Conservation (phyloP, 2,329 filamentous ascomycete genomes). For the Rhytidhysteron rufulum region DNA sequence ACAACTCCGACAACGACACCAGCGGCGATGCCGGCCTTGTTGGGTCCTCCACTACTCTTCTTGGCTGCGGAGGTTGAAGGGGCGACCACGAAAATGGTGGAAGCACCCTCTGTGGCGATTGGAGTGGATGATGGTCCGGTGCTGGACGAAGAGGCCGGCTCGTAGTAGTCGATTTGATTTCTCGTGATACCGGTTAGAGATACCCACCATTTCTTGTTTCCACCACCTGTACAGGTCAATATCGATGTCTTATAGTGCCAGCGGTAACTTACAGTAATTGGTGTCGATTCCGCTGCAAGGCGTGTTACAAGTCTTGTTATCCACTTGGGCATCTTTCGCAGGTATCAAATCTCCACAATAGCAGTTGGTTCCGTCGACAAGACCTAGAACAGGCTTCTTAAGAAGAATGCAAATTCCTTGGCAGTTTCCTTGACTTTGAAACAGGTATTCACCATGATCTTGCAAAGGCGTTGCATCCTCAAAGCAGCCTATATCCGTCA, state of each 20-base stretch:
- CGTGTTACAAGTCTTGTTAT: conserved; percentile 59
- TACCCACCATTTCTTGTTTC: conserved; percentile 49
- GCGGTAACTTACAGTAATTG: conserved; percentile 61
- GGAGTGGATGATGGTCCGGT: conserved; percentile 14
- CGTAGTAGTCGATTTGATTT: conserved; percentile 34
- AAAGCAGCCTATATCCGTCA: conserved; percentile 50
- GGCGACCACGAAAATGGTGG: conserved; percentile 31
- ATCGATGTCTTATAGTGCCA: conserved; percentile 8
- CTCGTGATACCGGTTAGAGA: conserved; percentile 48
- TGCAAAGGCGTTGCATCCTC: conserved; percentile 43
- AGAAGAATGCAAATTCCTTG: conserved; percentile 47
- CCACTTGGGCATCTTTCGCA: conserved; percentile 48
- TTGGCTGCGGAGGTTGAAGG: conserved; percentile 45
- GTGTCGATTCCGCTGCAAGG: conserved; percentile 60
- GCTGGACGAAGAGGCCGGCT: conserved; percentile 20
- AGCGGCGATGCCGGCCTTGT: conserved; percentile 78
- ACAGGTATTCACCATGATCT: conserved; percentile 47
- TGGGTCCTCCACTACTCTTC: conserved; percentile 47
- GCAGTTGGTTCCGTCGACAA: conserved; percentile 61
- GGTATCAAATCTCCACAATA: conserved; percentile 72
- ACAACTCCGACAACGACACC: conserved; percentile 84
- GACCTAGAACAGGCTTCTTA: conserved; percentile 57
- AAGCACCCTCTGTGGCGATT: conserved; percentile 25
- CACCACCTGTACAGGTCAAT: conserved; percentile 51
- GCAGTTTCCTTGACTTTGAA: conserved; percentile 55